phyloP scores from a whole-genome alignment of 1,284 basidiomycete genomes.

The Cryptococcus sp. region DNA sequence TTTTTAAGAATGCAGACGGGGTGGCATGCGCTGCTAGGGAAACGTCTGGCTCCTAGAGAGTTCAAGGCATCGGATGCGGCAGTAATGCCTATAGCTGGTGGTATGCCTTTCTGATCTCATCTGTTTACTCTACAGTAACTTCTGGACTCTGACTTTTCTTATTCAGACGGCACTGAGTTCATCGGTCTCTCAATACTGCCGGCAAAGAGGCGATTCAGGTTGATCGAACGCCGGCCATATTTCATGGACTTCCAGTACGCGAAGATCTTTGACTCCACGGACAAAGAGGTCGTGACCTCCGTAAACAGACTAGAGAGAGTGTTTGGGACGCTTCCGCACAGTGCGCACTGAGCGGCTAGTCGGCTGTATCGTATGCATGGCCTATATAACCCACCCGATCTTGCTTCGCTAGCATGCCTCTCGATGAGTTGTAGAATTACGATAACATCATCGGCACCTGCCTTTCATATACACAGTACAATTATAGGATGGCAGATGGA shows the following conservation, averaged over 20 bases:
- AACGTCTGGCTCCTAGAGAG: too few relatives aligned
- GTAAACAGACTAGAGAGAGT: constrained; percentile 21
- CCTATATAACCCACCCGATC: too few relatives aligned
- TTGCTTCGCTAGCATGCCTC: too few relatives aligned
- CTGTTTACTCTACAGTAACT: too few relatives aligned
- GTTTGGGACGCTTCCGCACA: constrained; percentile 1
- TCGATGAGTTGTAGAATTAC: neutral
- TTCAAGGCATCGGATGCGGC: neutral
- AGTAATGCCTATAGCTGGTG: neutral
- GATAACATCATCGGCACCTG: neutral
- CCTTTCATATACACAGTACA: neutral
- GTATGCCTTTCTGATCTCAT: neutral
- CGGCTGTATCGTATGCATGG: too few relatives aligned
- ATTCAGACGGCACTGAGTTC: neutral
- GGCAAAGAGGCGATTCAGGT: too few relatives aligned
- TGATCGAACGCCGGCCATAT: constrained; percentile 14
- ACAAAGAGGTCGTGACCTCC: constrained; percentile 21
- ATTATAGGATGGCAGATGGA: neutral
- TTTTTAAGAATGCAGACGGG: constrained; percentile 6
- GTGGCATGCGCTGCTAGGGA: neutral
- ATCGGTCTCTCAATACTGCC: neutral
- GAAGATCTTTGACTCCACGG: constrained; percentile 4
- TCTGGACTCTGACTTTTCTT: neutral
- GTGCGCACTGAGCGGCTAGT: neutral
- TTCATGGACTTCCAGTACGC: constrained; percentile 17